These are phyloP conservation scores for Naganishia albida DNA, from an alignment of 1,284 basidiomycete genomes.

Conservation along the genomic window DNA sequence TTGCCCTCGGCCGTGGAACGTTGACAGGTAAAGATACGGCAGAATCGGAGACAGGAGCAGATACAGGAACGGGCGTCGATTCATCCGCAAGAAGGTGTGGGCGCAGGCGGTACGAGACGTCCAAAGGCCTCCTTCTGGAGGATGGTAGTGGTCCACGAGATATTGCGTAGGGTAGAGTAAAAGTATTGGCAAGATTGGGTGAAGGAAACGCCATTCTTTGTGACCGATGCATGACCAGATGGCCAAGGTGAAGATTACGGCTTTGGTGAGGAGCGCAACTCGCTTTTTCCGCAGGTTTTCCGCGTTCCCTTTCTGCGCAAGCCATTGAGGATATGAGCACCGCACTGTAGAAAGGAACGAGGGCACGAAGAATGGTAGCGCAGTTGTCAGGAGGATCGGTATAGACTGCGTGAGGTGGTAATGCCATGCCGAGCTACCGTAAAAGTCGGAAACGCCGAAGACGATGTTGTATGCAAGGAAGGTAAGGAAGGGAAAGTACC, in stretches of 20 bases:
- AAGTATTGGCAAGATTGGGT: conserved; percentile 84
- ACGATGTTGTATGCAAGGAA: conserved; percentile 82
- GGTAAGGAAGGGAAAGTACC: conserved; percentile 56
- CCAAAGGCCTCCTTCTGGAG: conserved; percentile 30
- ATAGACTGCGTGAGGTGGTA: conserved; percentile 87
- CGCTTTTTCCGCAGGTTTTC: conserved; percentile 35
- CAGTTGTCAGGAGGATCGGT: conserved; percentile 74
- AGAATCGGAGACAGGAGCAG: conserved; percentile 62
- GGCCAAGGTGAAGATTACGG: conserved; percentile 65
- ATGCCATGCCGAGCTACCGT: conserved; percentile 82
- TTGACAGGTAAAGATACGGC: conserved; percentile 66
- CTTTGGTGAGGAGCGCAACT: conserved; percentile 58
- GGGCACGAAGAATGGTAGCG: conserved; percentile 70
- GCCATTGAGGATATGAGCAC: not conserved
- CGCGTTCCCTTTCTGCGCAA: conserved; percentile 26
- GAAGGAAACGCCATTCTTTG: conserved; percentile 97
- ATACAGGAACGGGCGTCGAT: conserved; percentile 48
- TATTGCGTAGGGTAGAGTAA: conserved; percentile 76
- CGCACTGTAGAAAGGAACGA: conserved; percentile 53
- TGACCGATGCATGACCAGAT: conserved; percentile 79
- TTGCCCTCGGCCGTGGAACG: conserved; percentile 75
- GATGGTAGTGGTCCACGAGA: conserved; percentile 60
- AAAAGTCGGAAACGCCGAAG: conserved; percentile 85
- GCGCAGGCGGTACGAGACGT: conserved; percentile 34
- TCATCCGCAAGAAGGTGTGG: conserved; percentile 25